phyloP scores from a whole-genome alignment of 345 rosid genomes.

The Brassica juncea region DNA sequence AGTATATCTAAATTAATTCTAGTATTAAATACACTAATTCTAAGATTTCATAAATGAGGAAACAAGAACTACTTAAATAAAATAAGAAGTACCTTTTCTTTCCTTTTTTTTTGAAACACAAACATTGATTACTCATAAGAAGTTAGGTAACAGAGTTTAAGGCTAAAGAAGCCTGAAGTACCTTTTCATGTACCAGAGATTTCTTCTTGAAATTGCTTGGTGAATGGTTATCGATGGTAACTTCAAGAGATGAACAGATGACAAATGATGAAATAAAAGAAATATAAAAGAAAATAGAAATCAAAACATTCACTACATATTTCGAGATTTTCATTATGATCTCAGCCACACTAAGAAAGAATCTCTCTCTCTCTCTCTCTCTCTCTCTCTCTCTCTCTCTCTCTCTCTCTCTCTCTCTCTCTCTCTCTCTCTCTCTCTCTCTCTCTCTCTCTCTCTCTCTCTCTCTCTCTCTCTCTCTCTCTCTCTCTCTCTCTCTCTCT shows the following conservation, averaged over 20 bases:
- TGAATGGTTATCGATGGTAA: constrained; percentile 33
- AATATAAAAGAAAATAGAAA: constrained; percentile 18
- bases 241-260: constrained; percentile 32
- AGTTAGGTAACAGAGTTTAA: too few relatives aligned
- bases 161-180: too few relatives aligned
- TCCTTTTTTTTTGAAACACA: too few relatives aligned
- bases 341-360: constrained; percentile 11
- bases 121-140: too few relatives aligned
- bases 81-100: neutral
- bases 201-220: constrained; percentile 23
- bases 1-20: neutral
- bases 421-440: too few relatives aligned
- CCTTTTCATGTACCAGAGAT: neutral
- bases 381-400: too few relatives aligned
- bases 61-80: neutral
- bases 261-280: constrained; percentile 14
- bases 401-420: too few relatives aligned
- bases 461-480: too few relatives aligned
- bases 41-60: neutral
- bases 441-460: too few relatives aligned
- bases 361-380: too few relatives aligned
- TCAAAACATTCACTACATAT: neutral
- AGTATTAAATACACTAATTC: neutral
- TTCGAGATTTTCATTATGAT: constrained; percentile 15
- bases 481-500: too few relatives aligned